Base-by-base conservation (phyloP, 2,329 filamentous ascomycete genomes). In the Fusarium nygamai region DNA sequence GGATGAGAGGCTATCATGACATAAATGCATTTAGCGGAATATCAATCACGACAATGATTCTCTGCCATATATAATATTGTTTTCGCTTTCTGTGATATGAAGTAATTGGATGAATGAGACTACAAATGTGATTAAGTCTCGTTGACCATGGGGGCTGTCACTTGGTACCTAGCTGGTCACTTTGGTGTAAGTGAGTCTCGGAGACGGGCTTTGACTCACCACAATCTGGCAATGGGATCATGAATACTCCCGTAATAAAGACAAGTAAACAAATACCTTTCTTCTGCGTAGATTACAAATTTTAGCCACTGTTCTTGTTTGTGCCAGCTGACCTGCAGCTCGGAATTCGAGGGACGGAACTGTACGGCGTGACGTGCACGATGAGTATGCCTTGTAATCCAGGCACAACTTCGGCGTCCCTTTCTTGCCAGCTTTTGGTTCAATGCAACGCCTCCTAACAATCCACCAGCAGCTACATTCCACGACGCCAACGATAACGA, bases 341-440 rank as follows among this genome's bases (percentile, higher is more conserved):
- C 64, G 67, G 64, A 53, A 47, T 34, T 33, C 38, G 31, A 61
- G 14, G 34, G 53, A 39, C 34, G n/a, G 44, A 53, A 63, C 41
- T 57, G 69, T 61, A 50, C 67, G 69, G 67, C 61, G 69, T 72
- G 74, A 76, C 75, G 72, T 65, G 74, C 69, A 70, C 68, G 58
- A 71, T 68, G 61, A 65, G 34, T 11, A 3, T 75, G 79, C 79
- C 79, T 81, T 51, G 74, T 9, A 57, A 33, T 4, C 43, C 43
- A 81, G 79, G 79, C 79, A 67, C 6, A 12, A 71, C 64, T 36
- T 58, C n/a, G 39, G 67, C 53, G 57, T 73, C 76, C 74, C 75
- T 72, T 79, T 78, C 61, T 73, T 78, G 78, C 78, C 78, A 79
- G 78, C 77, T 79, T 79, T 79, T 78, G 69, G 69, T 64, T 64